phyloP scores from a whole-genome alignment of 2,329 filamentous ascomycete genomes.

The Pyricularia grisea region DNA sequence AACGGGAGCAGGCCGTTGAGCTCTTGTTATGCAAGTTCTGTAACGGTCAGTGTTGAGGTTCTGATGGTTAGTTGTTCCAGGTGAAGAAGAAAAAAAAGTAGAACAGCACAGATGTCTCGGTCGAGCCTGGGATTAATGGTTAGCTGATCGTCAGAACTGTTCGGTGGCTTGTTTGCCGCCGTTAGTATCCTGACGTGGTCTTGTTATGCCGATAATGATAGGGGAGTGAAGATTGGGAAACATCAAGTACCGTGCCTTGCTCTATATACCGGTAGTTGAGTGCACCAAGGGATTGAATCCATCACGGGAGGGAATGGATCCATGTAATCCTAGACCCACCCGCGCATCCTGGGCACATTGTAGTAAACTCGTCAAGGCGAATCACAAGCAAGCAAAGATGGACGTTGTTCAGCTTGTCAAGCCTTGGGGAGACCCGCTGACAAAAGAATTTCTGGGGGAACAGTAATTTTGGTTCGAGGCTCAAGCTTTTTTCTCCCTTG shows the following conservation, averaged over 20 bases:
- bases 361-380: neutral
- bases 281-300: neutral
- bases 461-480: neutral
- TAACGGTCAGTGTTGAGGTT: neutral
- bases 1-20: neutral
- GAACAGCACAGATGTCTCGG: neutral
- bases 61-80: neutral
- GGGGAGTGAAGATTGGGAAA: neutral
- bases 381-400: neutral
- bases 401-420: neutral
- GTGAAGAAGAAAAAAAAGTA: neutral
- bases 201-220: neutral
- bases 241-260: neutral
- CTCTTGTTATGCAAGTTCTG: neutral
- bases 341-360: neutral
- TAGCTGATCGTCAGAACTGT: neutral
- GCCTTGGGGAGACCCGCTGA: too few species aligned
- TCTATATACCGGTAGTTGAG: neutral
- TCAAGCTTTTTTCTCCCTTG: neutral
- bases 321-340: neutral
- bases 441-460: neutral
- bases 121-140: neutral
- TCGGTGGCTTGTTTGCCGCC: neutral
- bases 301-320: neutral
- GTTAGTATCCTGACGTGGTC: neutral